Conservation (phyloP, 208 protist genomes). For the Blastocrithidia nonstop region DNA sequence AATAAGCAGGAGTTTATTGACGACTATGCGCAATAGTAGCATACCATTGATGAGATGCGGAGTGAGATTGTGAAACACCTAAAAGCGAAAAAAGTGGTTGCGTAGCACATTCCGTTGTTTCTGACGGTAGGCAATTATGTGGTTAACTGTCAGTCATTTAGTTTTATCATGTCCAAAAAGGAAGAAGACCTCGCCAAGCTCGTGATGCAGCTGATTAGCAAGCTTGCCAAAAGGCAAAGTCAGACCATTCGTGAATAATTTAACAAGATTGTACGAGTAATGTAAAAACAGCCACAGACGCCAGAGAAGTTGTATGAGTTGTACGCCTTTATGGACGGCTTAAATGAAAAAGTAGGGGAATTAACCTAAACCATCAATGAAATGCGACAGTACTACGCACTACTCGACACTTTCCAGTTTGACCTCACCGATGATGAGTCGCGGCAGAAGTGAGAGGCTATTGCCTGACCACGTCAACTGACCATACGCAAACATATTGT, state of each 20-base stretch:
- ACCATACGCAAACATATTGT: slow-evolving; percentile 48
- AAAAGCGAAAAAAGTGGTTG: slow-evolving; percentile 75
- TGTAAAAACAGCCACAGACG: slow-evolving; percentile 76
- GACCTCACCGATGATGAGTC: slow-evolving; percentile 89
- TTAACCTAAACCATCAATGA: slow-evolving; percentile 75
- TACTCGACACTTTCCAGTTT: slow-evolving; percentile 90
- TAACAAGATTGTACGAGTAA: slow-evolving; percentile 54
- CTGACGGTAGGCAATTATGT: slow-evolving; percentile 90
- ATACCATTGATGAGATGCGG: slow-evolving; percentile 84
- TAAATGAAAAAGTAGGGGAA: slow-evolving; percentile 55
- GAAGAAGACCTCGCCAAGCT: slow-evolving; percentile 85
- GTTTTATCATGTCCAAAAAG: slow-evolving; percentile 87
- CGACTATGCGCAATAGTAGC: slow-evolving; percentile 64
- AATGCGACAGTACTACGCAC: slow-evolving; percentile 82
- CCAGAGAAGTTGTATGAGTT: slow-evolving; percentile 86
- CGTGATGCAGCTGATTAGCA: slow-evolving; percentile 85
- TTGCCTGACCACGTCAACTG: slow-evolving; percentile 88
- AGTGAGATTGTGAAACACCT: slow-evolving; percentile 84
- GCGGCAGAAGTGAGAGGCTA: slow-evolving; percentile 84
- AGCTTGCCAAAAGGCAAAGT: slow-evolving; percentile 58
- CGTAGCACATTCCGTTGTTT: slow-evolving; percentile 79
- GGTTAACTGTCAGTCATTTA: slow-evolving; percentile 89
- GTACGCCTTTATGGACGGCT: slow-evolving; percentile 75
- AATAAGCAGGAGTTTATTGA: slow-evolving; percentile 77
- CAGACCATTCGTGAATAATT: slow-evolving; percentile 71